Conservation (phyloP, 2,329 filamentous ascomycete species). For the Penicillium crustosum region DNA sequence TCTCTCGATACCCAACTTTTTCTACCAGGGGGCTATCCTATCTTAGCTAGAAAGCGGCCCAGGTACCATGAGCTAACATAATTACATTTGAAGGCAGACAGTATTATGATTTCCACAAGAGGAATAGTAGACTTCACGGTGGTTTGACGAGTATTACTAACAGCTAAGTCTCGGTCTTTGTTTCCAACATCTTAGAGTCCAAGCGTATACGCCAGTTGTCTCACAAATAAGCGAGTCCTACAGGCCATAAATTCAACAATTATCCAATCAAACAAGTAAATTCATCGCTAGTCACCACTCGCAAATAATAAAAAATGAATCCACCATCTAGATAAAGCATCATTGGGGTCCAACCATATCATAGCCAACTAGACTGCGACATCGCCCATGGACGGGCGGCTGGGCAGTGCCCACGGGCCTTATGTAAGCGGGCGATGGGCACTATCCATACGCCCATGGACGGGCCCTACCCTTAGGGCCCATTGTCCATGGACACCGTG, state of each 20-base stretch:
- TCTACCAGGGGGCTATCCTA: too few relatives aligned
- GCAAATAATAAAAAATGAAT: slow-evolving; percentile 9
- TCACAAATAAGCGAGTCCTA: neutral
- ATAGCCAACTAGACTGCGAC: neutral
- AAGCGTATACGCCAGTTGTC: neutral
- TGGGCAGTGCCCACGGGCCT: too few relatives aligned
- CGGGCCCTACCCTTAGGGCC: too few relatives aligned
- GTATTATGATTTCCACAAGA: neutral
- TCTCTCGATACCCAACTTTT: too few relatives aligned
- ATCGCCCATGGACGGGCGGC: too few relatives aligned
- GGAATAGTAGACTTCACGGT: neutral
- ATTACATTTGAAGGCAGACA: too few relatives aligned
- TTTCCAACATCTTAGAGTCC: too few relatives aligned
- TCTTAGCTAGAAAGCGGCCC: neutral
- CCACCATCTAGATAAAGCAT: slow-evolving; percentile 9
- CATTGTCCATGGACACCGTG: too few relatives aligned
- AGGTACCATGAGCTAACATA: neutral
- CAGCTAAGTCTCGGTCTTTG: neutral
- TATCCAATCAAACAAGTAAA: neutral
- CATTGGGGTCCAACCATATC: neutral
- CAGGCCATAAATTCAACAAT: neutral
- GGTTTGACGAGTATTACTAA: neutral
- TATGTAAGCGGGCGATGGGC: too few relatives aligned
- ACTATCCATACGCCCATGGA: too few relatives aligned
- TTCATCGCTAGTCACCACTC: slow-evolving; percentile 10